Evolutionary conservation across 495 filamentous ascomycete species (phyloP), one percentile per base, ranked within the genome.

Genomic region (Lophiotrema nucula): DNA sequence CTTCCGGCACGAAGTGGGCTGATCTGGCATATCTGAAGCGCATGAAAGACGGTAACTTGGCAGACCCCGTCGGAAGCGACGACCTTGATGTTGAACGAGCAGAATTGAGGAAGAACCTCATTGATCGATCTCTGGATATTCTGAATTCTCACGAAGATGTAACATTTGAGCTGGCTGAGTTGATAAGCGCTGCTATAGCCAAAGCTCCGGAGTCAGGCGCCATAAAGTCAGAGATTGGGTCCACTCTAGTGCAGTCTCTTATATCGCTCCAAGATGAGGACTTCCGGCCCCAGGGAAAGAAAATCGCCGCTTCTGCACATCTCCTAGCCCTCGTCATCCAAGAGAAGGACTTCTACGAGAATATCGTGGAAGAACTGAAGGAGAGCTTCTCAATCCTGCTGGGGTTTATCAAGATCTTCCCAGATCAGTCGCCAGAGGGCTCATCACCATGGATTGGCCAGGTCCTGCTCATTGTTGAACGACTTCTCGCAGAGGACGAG

Each of bases 291-390:
- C 72, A 79, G 24, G 89, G 88, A 12, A 88, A 92, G 67, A 95
- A 92, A 65, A 88, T 97, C 57, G 87, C 92, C 18, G 88, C 95
- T 0, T 96, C 92, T 71, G 91, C 93, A 11, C 92, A 99, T 72
- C 81, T 99, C 33, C 77, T 99, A 11, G 92, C 89, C 2, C 74
- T 98, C 48, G 83, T 96, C 43, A 81, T 97, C 21, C 89, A 93
- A 63, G 83, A 93, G 53, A 83, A 82, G 53, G 68, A 79, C 0
- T 97, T 97, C 74, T 96, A 92, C 69, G 78, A 80, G 31, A 83
- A 87, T 19, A 88, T 88, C 19, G 68, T 91, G 24, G 79, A 81
- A 6, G 84, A 88, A 53, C 75, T 99, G 25, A 88, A 87, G 70
- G 82, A 88, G n/a, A 88, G 86, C 65, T 86, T 97, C 41, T 67